Conservation (phyloP, 2,329 filamentous ascomycete genomes). For the Sordariomycetes sp. region DNA sequence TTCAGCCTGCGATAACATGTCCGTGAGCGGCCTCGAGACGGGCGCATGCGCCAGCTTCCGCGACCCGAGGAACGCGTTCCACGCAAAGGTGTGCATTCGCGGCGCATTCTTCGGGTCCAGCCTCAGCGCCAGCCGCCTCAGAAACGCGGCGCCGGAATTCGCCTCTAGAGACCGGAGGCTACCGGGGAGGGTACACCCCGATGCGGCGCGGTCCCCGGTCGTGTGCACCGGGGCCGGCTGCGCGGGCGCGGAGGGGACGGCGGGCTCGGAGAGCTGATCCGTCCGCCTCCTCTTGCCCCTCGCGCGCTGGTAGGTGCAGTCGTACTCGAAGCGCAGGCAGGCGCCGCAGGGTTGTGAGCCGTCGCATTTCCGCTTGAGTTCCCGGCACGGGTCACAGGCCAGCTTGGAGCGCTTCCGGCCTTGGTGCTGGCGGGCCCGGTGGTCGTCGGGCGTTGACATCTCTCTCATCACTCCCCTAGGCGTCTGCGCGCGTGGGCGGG, state of each 20-base stretch:
- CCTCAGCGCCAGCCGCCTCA: slow-evolving; percentile 34
- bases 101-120: slow-evolving; percentile 39
- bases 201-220: slow-evolving; percentile 1
- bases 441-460: neutral
- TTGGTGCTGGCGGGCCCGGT: neutral
- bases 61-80: slow-evolving; percentile 28
- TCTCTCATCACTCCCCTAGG: neutral
- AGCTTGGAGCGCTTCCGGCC: slow-evolving; percentile 24
- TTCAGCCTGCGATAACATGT: slow-evolving; percentile 29
- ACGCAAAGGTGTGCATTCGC: slow-evolving; percentile 39
- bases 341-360: slow-evolving; percentile 36
- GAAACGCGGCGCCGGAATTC: slow-evolving; percentile 43
- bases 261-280: neutral
- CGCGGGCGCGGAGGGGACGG: neutral
- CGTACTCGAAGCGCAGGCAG: slow-evolving; percentile 38
- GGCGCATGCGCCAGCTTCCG: slow-evolving; percentile 14
- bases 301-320: slow-evolving; percentile 30
- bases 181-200: slow-evolving; percentile 9
- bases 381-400: slow-evolving; percentile 36
- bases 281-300: slow-evolving; percentile 6
- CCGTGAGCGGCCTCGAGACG: slow-evolving; percentile 22
- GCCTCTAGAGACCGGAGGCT: slow-evolving; percentile 33
- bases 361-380: slow-evolving; percentile 43
- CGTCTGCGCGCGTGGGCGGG: neutral
- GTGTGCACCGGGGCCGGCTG: neutral